A percentile compares a stretch with the other conserved stretches of the same genome.
These are phyloP conservation scores for Coemansia sp. DNA, from an alignment of 192 early-diverging fungal species.

Conservation along the genomic window DNA sequence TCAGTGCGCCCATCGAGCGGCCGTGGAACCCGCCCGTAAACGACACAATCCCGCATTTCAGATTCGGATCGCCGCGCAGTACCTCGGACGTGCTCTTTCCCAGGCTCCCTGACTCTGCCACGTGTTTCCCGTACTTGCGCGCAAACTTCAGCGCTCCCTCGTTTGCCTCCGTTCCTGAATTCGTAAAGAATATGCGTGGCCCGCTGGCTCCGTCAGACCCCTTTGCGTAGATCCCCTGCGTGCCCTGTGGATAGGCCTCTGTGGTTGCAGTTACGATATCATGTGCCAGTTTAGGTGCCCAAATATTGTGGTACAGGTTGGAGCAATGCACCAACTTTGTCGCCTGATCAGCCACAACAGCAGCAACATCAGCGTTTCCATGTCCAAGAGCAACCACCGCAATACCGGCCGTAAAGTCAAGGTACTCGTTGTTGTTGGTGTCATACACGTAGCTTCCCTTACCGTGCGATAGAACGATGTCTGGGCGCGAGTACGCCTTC, in stretches of 20 bases:
- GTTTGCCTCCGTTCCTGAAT: slow-evolving; percentile 98
- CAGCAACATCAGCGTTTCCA: slow-evolving; percentile 70
- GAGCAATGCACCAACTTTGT: slow-evolving; percentile 79
- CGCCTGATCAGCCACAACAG: slow-evolving; percentile 79
- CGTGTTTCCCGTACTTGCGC: slow-evolving; percentile 75
- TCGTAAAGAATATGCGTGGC: slow-evolving; percentile 89
- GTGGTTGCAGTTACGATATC: slow-evolving; percentile 65
- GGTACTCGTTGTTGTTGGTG: slow-evolving; percentile 68
- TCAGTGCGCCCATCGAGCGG: slow-evolving; percentile 91
- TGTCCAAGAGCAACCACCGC: slow-evolving; percentile 95
- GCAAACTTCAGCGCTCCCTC: slow-evolving; percentile 98
- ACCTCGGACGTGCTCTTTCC: slow-evolving; percentile 49
- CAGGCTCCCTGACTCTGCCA: slow-evolving; percentile 32
- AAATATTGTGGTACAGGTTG: slow-evolving; percentile 92
- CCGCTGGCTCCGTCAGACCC: slow-evolving; percentile 16
- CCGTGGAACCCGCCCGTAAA: slow-evolving; percentile 97
- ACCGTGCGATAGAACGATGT: slow-evolving; percentile 78
- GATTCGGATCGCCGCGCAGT: slow-evolving; percentile 52
- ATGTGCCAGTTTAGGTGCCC: slow-evolving; percentile 79
- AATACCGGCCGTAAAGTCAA: slow-evolving; percentile 95
- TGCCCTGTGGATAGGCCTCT: slow-evolving; percentile 47
- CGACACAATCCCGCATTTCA: slow-evolving; percentile 76
- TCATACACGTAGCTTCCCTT: slow-evolving; percentile 83
- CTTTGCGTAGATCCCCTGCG: slow-evolving; percentile 52
- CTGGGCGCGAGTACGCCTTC: slow-evolving; percentile 70